Conservation (phyloP, 805 yeast genomes). For the Candida nanaspora region DNA sequence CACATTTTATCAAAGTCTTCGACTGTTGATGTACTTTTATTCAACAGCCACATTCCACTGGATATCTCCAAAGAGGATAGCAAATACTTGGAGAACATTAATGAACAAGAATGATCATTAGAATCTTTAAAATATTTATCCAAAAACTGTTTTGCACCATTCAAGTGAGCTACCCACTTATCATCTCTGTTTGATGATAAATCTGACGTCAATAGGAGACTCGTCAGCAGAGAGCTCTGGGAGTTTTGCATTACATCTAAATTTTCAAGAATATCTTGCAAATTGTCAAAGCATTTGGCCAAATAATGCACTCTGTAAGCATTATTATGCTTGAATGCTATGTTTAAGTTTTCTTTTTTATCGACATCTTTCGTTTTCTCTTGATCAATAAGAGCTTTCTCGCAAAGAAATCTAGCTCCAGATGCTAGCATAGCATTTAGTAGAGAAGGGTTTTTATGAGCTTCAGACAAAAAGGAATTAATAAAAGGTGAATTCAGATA, state of each 20-base stretch:
- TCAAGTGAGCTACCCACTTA: slow-evolving; percentile 55
- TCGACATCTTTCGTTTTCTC: slow-evolving; percentile 1
- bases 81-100: slow-evolving; percentile 17
- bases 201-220: slow-evolving; percentile 53
- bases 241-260: slow-evolving; percentile 36
- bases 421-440: slow-evolving; percentile 64
- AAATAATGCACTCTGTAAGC: slow-evolving; percentile 51
- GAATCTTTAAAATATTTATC: slow-evolving; percentile 30
- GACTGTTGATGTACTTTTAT: slow-evolving; percentile 43
- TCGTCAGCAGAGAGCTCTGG: slow-evolving; percentile 60
- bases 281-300: slow-evolving; percentile 52
- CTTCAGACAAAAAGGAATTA: slow-evolving; percentile 15
- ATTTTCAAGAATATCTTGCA: slow-evolving; percentile 40
- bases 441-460: slow-evolving; percentile 44
- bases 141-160: slow-evolving; percentile 57
- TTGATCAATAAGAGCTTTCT: slow-evolving; percentile 17
- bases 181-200: slow-evolving; percentile 46
- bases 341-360: slow-evolving; percentile 13
- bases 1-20: slow-evolving; percentile 32
- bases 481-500: slow-evolving; percentile 22
- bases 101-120: slow-evolving; percentile 8
- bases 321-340: slow-evolving; percentile 35
- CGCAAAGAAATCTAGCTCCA: slow-evolving; percentile 47
- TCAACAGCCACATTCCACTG: slow-evolving; percentile 44
- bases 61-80: slow-evolving; percentile 46